phyloP scores from a whole-genome alignment of 2,329 filamentous ascomycete genomes.

The Cladosporium sp. region DNA sequence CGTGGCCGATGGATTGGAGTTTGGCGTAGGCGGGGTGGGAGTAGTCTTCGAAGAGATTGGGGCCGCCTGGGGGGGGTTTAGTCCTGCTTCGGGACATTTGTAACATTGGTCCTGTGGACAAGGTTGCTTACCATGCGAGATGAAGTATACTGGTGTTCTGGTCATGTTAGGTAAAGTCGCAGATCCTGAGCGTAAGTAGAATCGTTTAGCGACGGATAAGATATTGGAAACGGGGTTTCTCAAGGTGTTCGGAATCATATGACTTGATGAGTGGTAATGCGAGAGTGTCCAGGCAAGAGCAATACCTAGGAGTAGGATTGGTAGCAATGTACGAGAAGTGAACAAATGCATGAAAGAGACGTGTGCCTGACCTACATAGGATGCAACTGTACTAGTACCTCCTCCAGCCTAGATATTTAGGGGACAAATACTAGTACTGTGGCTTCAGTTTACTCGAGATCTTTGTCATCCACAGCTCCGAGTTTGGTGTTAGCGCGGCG shows the following conservation, averaged over 20 bases:
- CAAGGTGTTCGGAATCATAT: too few relatives aligned
- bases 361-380: background rate
- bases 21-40: constrained; percentile 63
- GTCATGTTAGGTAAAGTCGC: constrained; percentile 14
- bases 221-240: too few relatives aligned
- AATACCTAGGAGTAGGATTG: background rate
- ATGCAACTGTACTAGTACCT: background rate
- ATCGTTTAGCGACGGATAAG: too few relatives aligned
- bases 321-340: background rate
- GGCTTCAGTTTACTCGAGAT: too few relatives aligned
- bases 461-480: constrained; percentile 5
- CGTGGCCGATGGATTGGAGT: constrained; percentile 61
- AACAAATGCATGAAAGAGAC: background rate
- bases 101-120: too few relatives aligned
- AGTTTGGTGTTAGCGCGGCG: constrained; percentile 1
- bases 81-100: too few relatives aligned
- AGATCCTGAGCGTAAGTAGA: background rate
- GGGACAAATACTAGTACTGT: too few relatives aligned
- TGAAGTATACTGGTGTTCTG: constrained; percentile 50
- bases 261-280: too few relatives aligned
- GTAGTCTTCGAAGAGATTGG: constrained; percentile 64
- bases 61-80: constrained; percentile 41
- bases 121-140: constrained; percentile 34
- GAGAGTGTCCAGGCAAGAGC: background rate
- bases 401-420: background rate